Evolutionary conservation across 352 stramenopile species (phyloP), one percentile per base, ranked within the genome.

Genomic region (Phytophthora brassicae): DNA sequence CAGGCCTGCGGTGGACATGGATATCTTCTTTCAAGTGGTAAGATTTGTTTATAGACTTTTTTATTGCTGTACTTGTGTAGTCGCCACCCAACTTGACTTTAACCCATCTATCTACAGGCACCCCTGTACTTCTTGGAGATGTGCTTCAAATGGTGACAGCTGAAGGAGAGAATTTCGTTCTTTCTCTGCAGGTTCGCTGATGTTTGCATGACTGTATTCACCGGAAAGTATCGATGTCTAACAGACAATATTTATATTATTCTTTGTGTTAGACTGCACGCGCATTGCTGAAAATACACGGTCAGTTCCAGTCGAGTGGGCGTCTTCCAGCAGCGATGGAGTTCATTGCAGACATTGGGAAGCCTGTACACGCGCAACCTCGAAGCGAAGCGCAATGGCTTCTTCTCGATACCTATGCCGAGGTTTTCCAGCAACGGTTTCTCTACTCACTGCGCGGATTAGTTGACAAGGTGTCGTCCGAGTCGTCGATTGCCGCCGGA

Each of bases 111-210:
- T 45, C 19, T 19, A n/a, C 36, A 75, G 68, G 69, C 13, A 31
- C 75, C 6, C 48, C 58, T 11, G 70, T 94, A 56, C 68, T 98
- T 29, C 78, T 96, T 8, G 89, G 86, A 5, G 94, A 96, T 45
- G 95, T 98, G 43, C 78, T 98, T n/a, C 92, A 98, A 65, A 96
- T 88, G 39, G 95, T 96, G 46, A 99, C 95, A 1, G 95, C 97
- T n/a, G 96, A 98, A 70, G 96, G 96, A 39, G 96, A 99, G 64
- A 98, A 98, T 75, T 93, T 97, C 56, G 97, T 99, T 65, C 75
- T 99, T 19, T 92, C 92, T 14, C 88, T 98, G 59, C 96, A 99
- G 72, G 79, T 84, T 28, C 38, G 45, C 42, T 20, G 22, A n/a
- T 26, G 39, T 2, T 45, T 24, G 17, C 24, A 45, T 45, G 17